These are phyloP conservation scores for Tetracladium marchalianum DNA, from an alignment of 495 filamentous ascomycete genomes.

Conservation along the genomic window DNA sequence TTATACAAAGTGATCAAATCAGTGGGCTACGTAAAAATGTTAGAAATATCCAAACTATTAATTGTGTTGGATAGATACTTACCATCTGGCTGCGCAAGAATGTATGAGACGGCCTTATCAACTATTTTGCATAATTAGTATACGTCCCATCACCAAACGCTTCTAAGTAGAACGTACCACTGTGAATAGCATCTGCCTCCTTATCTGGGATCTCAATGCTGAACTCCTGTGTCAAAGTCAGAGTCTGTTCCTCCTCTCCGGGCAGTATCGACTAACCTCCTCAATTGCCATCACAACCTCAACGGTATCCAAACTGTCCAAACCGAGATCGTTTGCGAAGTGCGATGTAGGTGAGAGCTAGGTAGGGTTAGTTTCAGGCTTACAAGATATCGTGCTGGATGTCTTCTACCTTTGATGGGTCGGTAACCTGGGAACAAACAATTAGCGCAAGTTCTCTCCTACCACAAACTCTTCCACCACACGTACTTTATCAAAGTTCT, in stretches of 20 bases:
- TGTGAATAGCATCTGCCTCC: constrained; percentile 94
- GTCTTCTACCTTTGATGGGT: constrained; percentile 58
- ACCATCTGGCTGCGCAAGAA: constrained; percentile 85
- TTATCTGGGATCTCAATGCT: constrained; percentile 99
- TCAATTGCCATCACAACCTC: constrained; percentile 99
- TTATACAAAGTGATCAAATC: constrained; percentile 18
- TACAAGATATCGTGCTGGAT: constrained; percentile 2
- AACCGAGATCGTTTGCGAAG: constrained; percentile 90
- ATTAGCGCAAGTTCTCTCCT: constrained; percentile 92
- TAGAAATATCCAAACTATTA: neutral
- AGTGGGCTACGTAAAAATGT: constrained; percentile 23
- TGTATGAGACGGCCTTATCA: constrained; percentile 92
- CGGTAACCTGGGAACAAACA: constrained; percentile 54
- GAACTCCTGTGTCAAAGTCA: constrained; percentile 65
- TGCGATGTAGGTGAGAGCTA: constrained; percentile 75
- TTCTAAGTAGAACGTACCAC: constrained; percentile 54
- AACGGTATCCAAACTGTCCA: constrained; percentile 95
- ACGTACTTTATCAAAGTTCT: constrained; percentile 95
- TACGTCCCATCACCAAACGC: neutral
- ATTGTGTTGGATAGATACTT: neutral
- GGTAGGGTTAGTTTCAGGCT: constrained; percentile 15
- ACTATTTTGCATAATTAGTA: constrained; percentile 44
- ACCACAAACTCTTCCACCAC: constrained; percentile 58
- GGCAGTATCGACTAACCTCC: constrained; percentile 56
- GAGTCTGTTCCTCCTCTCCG: neutral